Evolutionary conservation across 169 alveolate species (phyloP), one percentile per base, ranked within the genome.

Genomic region (Condylostoma magnum): DNA sequence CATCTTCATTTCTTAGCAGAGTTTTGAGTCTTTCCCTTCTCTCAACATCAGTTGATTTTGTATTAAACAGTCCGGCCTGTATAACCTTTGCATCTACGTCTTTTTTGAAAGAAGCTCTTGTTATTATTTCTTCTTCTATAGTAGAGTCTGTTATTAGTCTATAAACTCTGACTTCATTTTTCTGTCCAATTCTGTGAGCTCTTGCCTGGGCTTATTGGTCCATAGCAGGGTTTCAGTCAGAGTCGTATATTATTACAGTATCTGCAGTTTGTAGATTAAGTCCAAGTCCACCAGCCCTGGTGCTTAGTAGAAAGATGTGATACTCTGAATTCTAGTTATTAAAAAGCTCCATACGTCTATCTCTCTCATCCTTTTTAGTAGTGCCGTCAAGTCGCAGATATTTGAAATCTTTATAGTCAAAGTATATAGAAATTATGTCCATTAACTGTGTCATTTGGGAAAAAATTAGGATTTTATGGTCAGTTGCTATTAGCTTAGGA

Each of bases 281-380:
- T 8, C 99, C 99, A n/a, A 92, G 93, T 1, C 99, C 99, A 0
- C 99, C 99, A 0, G 99, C 99, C 69, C 98, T 93, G 2, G 99
- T 97, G 37, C 99, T 93, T 25, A 98, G 90, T 5, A 98, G 90
- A 79, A 98, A 92, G n/a, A 97, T 87, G 65, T 95, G 83, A 54
- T 93, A 87, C n/a, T 86, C 94, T 10, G 93, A 87, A 52, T 88
- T 86, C 56, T 69, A 83, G 58, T 83, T 69, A 68, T 86, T 91
- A 85, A 92, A 95, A 71, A 63, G 76, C 63, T 72, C 83, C 84
- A 95, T 91, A 53, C 88, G 82, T 8, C 74, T 78, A 33, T 91
- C 97, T 65, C 99, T 84, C 51, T 94, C 98, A 50, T 92, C 97
- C 6, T 96, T 89, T 67, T 95, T 95, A 4, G 99, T 96, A 3